Evolutionary conservation across 2,329 filamentous ascomycete species (phyloP).

Genomic region (Beauveria bassiana): DNA sequence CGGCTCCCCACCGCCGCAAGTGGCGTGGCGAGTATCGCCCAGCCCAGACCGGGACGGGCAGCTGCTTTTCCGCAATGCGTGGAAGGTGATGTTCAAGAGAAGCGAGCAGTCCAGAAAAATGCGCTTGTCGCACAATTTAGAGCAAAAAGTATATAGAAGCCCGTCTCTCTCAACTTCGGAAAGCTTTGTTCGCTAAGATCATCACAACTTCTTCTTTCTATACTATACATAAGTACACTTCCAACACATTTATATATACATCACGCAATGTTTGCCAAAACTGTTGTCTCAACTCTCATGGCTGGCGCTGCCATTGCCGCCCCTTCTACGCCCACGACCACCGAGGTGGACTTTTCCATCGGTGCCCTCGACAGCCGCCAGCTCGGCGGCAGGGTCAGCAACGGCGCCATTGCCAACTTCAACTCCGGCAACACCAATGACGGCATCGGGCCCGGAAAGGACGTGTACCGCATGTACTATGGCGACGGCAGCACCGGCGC

Average conservation of each 20-base stretch:
- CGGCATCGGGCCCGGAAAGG: conserved; percentile 17
- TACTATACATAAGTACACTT: not conserved
- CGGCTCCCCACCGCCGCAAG: not conserved
- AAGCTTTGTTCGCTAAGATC: not conserved
- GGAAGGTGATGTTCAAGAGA: not conserved
- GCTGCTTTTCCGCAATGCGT: not conserved
- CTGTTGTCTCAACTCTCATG: conserved; percentile 3
- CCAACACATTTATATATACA: not conserved
- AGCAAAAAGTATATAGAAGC: not conserved
- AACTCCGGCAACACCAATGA: conserved; percentile 12
- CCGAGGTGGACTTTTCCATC: conserved; percentile 1
- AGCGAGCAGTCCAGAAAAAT: not conserved
- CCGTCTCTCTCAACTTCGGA: not conserved
- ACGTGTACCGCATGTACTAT: conserved; percentile 23
- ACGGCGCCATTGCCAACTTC: conserved; percentile 10
- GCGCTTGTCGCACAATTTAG: not conserved
- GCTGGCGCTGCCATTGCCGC: conserved; percentile 1
- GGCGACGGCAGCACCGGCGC: conserved; percentile 21
- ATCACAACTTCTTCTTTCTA: not conserved
- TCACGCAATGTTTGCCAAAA: conserved; percentile 7
- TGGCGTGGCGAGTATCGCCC: not conserved
- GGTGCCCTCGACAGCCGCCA: conserved; percentile 8
- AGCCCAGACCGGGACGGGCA: not conserved
- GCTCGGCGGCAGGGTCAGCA: conserved; percentile 7
- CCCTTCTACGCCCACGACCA: not conserved